phyloP scores from a whole-genome alignment of 768 basidiomycete species.

The Sutorius australiensis region DNA sequence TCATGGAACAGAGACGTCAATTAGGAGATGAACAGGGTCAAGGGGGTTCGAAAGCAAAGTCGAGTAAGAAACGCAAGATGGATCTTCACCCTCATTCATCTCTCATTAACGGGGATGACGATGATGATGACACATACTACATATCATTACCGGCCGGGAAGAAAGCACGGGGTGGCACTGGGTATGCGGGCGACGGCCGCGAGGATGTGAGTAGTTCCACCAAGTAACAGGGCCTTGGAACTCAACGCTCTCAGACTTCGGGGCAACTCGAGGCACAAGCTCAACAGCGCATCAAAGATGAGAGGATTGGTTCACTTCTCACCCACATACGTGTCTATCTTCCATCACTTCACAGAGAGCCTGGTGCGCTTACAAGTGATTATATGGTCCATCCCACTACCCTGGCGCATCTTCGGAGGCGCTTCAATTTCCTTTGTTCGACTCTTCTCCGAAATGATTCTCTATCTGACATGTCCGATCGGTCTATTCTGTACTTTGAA shows the following conservation, averaged over 20 bases:
- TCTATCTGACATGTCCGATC: slow-evolving; percentile 90
- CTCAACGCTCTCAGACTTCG: slow-evolving; percentile 50
- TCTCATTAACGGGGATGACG: slow-evolving; percentile 38
- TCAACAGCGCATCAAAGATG: slow-evolving; percentile 70
- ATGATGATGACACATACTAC: slow-evolving; percentile 52
- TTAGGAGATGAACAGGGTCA: slow-evolving; percentile 24
- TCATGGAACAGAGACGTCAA: slow-evolving; percentile 50
- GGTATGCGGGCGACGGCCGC: slow-evolving; percentile 78
- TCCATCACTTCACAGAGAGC: slow-evolving; percentile 71
- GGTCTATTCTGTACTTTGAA: slow-evolving; percentile 80
- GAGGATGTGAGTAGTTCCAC: slow-evolving; percentile 69
- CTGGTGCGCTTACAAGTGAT: slow-evolving; percentile 80
- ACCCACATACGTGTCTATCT: slow-evolving; percentile 75
- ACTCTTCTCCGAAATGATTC: slow-evolving; percentile 89
- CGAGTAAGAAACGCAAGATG: slow-evolving; percentile 41
- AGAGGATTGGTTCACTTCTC: slow-evolving; percentile 66
- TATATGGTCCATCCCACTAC: slow-evolving; percentile 91
- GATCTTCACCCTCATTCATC: slow-evolving; percentile 25
- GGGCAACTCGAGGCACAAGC: slow-evolving; percentile 78
- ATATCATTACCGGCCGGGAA: slow-evolving; percentile 45
- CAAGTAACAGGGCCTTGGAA: neutral
- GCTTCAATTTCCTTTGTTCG: slow-evolving; percentile 87
- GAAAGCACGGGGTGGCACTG: slow-evolving; percentile 75
- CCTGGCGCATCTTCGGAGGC: slow-evolving; percentile 83
- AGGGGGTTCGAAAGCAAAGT: slow-evolving; percentile 27